Base-by-base conservation (phyloP, 2,329 filamentous ascomycete genomes). In the Trichoderma endophyticum region DNA sequence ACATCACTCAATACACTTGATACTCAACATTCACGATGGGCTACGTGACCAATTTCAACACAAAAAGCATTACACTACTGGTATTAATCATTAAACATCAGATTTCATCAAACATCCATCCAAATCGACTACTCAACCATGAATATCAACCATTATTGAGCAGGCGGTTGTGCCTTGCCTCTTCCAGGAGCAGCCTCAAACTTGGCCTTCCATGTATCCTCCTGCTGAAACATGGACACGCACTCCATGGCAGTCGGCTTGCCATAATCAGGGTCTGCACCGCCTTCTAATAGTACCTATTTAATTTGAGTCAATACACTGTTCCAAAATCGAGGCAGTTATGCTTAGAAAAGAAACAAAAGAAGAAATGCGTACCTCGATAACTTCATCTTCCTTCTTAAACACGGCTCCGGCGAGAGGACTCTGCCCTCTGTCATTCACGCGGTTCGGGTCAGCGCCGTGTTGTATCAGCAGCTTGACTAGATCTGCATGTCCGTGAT, bases 361-460 rank as follows among this genome's bases (percentile, higher is more conserved):
- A 48, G 24, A 57, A 14, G 12, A 14, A 18, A 4, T 6, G 51
- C 79, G 65, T 72, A 88, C 86, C 78, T 88, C 87, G 11, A 93
- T 86, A 3, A 93, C 88, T 4, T 86, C 87, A 70, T 87, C 86
- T 77, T 91, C 90, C 12, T 88, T 88, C 80, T 93, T 93, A 79
- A 93, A 93, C 9, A 93, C 89, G 0, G 91, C 91, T 0, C 92
- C 91, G 0, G 91, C 91, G 4, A 93, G 83, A 0, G 90, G 89
- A 73, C 89, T 92, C 80, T 93, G 92, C 0, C 89, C 89, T 59
- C 87, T 82, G 73, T 91, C 91, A 74, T 93, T 93, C 32, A 93
- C 77, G 1, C 86, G 83, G 79, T 93, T 92, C 0, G 90, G 86
- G 76, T 93, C 90, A 1, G 90, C 90, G 1, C 90, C 89, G 72